A percentile compares a stretch with the other conserved stretches of the same genome.
Conservation (phyloP, 306 rosid genomes). For the Prunus mira region DNA sequence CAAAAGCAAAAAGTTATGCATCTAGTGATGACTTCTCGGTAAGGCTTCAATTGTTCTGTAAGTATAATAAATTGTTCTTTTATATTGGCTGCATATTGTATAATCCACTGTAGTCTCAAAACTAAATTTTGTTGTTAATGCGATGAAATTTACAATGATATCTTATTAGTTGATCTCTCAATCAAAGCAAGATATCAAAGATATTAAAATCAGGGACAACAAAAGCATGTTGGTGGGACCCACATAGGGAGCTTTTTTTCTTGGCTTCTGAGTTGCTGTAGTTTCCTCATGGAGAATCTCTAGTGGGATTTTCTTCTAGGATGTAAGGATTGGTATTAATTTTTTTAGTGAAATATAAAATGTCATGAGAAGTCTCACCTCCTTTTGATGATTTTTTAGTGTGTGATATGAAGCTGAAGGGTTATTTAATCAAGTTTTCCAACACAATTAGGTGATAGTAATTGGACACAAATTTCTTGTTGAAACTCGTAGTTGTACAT, state of each 20-base stretch:
- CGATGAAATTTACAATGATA: neutral
- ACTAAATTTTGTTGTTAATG: neutral
- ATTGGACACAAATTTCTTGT: neutral
- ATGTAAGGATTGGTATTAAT: neutral
- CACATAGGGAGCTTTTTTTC: too few species aligned
- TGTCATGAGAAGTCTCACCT: neutral
- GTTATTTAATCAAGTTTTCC: neutral
- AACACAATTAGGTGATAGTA: neutral
- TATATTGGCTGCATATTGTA: neutral
- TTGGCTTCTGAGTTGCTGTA: neutral
- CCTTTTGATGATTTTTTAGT: neutral
- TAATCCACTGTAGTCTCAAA: neutral
- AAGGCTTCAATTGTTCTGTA: constrained; percentile 29
- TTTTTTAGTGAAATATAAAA: neutral
- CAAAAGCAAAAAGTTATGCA: constrained; percentile 95
- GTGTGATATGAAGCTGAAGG: neutral
- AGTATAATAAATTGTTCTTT: neutral
- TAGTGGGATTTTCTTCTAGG: neutral
- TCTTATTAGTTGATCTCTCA: neutral
- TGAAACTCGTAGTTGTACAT: neutral
- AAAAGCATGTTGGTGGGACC: neutral
- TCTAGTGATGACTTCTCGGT: constrained; percentile 91
- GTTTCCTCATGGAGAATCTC: neutral
- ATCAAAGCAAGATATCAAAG: neutral
- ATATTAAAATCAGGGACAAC: neutral